Conservation (phyloP, 1,139 yeast genomes). For the Diutina siamensis region DNA sequence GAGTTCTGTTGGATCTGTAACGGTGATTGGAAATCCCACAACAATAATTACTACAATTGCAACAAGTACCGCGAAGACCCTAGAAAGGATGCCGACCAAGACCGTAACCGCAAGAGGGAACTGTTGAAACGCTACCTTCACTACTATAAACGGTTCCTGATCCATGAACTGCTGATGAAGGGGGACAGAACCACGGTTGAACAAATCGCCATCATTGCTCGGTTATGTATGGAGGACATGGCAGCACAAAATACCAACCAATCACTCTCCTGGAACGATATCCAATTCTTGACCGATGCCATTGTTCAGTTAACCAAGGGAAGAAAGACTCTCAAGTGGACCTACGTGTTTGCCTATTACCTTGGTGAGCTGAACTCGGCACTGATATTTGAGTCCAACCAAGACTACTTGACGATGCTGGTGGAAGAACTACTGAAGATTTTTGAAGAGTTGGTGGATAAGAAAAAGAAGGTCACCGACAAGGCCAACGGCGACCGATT, state of each 20-base stretch:
- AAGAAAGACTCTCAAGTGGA: conserved; percentile 78
- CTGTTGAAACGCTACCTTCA: conserved; percentile 61
- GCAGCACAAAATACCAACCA: conserved; percentile 13
- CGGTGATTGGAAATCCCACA: conserved; percentile 69
- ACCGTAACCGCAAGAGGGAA: conserved; percentile 21
- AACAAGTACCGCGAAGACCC: conserved; percentile 36
- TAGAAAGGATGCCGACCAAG: conserved; percentile 22
- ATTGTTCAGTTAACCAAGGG: conserved; percentile 55
- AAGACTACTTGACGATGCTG: conserved; percentile 55
- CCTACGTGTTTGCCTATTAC: conserved; percentile 74
- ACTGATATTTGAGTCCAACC: conserved; percentile 63
- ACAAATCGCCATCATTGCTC: conserved; percentile 54
- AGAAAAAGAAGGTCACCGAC: conserved; percentile 1
- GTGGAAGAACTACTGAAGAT: conserved; percentile 74
- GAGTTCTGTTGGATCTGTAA: conserved; percentile 95
- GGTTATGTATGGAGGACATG: conserved; percentile 47
- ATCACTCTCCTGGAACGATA: conserved; percentile 77
- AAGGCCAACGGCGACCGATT: neutral
- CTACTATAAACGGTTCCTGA: conserved; percentile 63
- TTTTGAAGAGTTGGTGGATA: conserved; percentile 3
- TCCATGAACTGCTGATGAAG: conserved; percentile 68
- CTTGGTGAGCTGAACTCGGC: conserved; percentile 38
- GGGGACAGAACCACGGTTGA: conserved; percentile 58
- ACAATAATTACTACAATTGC: conserved; percentile 46
- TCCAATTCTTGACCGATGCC: conserved; percentile 71